phyloP scores from a whole-genome alignment of 257 asterid genomes.

The Plantago major region DNA sequence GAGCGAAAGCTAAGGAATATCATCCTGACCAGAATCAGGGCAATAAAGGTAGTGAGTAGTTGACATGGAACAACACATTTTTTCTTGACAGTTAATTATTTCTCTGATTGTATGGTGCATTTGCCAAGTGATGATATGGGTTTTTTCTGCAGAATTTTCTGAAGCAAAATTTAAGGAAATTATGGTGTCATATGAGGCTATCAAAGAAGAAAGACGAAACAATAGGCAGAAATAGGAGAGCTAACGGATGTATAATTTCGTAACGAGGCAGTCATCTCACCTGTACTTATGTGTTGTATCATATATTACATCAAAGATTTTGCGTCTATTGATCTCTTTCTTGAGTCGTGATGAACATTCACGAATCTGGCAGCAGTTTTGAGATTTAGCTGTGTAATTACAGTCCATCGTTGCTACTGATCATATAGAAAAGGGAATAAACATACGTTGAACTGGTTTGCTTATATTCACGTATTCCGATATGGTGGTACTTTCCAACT shows the following conservation, averaged over 20 bases:
- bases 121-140: conserved; percentile 6
- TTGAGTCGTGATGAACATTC: no score
- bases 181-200: conserved; percentile 51
- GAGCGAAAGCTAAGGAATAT: conserved; percentile 79
- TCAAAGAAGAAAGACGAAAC: conserved; percentile 55
- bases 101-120: conserved; percentile 15
- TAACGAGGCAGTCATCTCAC: conserved; percentile 1
- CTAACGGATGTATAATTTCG: background rate
- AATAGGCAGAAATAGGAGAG: conserved; percentile 18
- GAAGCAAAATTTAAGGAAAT: conserved; percentile 89
- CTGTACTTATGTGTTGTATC: background rate
- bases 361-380: conserved; percentile 9
- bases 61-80: background rate
- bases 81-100: conserved; percentile 5
- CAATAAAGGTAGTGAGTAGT: conserved; percentile 50
- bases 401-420: background rate
- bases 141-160: conserved; percentile 51
- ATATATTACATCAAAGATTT: conserved; percentile 2
- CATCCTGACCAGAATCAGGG: conserved; percentile 94
- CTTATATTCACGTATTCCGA: background rate
- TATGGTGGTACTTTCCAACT: background rate
- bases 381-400: conserved; percentile 10
- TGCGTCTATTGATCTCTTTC: background rate
- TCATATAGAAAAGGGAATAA: background rate
- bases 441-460: background rate